Conservation (phyloP, 1,139 yeast genomes). For the Sugiyamaella sp. region DNA sequence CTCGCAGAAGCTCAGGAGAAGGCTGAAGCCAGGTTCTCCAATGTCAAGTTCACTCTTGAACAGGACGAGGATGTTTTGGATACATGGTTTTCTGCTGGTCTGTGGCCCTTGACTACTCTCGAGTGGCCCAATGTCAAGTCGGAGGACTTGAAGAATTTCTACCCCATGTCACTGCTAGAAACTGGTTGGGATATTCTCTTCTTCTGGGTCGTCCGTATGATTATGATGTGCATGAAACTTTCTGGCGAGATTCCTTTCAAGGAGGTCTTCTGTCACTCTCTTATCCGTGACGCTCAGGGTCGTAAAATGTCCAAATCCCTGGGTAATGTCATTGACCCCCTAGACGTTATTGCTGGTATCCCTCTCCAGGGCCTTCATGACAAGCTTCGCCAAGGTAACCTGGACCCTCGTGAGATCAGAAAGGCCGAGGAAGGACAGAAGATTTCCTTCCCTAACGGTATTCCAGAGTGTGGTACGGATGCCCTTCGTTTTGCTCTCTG, state of each 20-base stretch:
- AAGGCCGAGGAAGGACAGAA: conserved; percentile 90
- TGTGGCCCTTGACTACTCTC: conserved; percentile 96
- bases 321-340: conserved; percentile 95
- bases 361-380: conserved; percentile 77
- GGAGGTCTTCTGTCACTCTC: conserved; percentile 97
- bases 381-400: conserved; percentile 76
- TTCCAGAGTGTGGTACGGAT: conserved; percentile 99
- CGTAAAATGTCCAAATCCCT: conserved; percentile 98
- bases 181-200: conserved; percentile 99
- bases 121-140: conserved; percentile 86
- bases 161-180: conserved; percentile 92
- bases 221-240: conserved; percentile 83
- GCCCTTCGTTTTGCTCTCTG: conserved; percentile 97
- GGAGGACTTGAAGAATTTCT: conserved; percentile 72
- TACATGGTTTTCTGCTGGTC: conserved; percentile 98
- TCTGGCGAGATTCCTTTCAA: conserved; percentile 92
- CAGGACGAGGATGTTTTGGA: conserved; percentile 98
- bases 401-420: conserved; percentile 85
- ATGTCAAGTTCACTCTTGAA: conserved; percentile 68
- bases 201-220: conserved; percentile 99
- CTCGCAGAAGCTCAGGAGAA: conserved; percentile 81
- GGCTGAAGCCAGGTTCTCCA: conserved; percentile 75
- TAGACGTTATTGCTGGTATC: conserved; percentile 90
- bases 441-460: conserved; percentile 91
- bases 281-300: conserved; percentile 98